phyloP scores from a whole-genome alignment of 1,139 yeast species.

The Candida frijolesensis region DNA sequence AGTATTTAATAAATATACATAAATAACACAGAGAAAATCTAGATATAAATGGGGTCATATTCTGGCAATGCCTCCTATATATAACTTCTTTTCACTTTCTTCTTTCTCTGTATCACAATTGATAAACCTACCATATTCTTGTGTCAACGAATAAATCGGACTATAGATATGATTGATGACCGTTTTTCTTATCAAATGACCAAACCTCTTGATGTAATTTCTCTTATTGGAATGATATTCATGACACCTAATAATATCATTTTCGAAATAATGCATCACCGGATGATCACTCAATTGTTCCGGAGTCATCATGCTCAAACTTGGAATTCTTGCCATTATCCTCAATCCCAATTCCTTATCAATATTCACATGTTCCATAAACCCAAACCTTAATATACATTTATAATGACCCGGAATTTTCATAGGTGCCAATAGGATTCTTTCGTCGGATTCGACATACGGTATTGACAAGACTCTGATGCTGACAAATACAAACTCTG shows the following conservation, averaged over 20 bases:
- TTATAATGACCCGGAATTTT: constrained; percentile 46
- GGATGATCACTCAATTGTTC: constrained; percentile 18
- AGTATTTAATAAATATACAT: background rate
- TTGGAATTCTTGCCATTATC: constrained; percentile 30
- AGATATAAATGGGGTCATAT: constrained; percentile 13
- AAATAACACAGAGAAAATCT: background rate
- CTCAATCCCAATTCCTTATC: constrained; percentile 25
- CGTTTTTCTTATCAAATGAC: constrained; percentile 22
- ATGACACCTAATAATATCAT: constrained; percentile 32
- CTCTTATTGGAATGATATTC: constrained; percentile 18
- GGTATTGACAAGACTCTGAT: constrained; percentile 46
- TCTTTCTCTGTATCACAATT: constrained; percentile 25
- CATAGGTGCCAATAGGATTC: constrained; percentile 41
- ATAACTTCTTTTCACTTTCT: constrained; percentile 27
- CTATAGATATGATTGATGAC: constrained; percentile 30
- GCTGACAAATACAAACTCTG: constrained; percentile 43
- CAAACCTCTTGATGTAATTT: constrained; percentile 16
- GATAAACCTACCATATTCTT: constrained; percentile 26
- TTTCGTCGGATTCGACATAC: constrained; percentile 35
- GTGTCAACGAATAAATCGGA: constrained; percentile 32
- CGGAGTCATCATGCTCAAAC: constrained; percentile 16
- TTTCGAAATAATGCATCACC: constrained; percentile 40
- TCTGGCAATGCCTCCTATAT: constrained; percentile 30
- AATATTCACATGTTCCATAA: constrained; percentile 42
- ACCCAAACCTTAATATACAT: constrained; percentile 49